Conservation (phyloP, 176 grass and related monocot genomes). For the Aegilops longissima region DNA sequence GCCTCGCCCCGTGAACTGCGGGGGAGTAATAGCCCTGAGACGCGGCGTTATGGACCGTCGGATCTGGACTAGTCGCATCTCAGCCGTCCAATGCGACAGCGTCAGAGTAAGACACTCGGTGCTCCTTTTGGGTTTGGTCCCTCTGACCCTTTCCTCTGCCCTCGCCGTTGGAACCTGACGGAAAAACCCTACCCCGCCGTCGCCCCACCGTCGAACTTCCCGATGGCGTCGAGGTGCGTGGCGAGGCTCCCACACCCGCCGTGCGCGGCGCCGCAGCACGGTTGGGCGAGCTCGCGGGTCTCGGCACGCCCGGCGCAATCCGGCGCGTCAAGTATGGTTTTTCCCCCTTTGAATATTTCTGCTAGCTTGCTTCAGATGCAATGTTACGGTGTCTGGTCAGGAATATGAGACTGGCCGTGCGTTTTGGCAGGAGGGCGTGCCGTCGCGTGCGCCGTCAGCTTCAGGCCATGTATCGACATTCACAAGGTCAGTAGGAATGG, state of each 20-base stretch:
- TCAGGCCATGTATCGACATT: slow-evolving; percentile 91
- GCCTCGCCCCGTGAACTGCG: background rate
- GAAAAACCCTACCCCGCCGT: slow-evolving; percentile 15
- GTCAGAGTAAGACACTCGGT: background rate
- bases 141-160: background rate
- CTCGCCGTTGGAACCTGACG: background rate
- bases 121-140: background rate
- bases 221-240: slow-evolving; percentile 34
- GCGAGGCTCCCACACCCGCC: slow-evolving; percentile 3
- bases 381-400: background rate
- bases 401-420: background rate
- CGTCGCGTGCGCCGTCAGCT: slow-evolving; percentile 41
- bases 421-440: slow-evolving; percentile 28
- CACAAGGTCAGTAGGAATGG: slow-evolving; percentile 65
- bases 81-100: background rate
- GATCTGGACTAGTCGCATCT: background rate
- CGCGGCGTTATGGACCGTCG: background rate
- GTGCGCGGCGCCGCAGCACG: background rate
- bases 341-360: background rate
- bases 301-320: background rate
- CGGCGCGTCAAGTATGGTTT: slow-evolving; percentile 32
- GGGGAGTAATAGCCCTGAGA: background rate
- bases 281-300: background rate
- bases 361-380: slow-evolving; percentile 8
- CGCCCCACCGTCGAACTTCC: background rate